phyloP scores from a whole-genome alignment of 2,329 filamentous ascomycete species.

The Laburnicola sp. region DNA sequence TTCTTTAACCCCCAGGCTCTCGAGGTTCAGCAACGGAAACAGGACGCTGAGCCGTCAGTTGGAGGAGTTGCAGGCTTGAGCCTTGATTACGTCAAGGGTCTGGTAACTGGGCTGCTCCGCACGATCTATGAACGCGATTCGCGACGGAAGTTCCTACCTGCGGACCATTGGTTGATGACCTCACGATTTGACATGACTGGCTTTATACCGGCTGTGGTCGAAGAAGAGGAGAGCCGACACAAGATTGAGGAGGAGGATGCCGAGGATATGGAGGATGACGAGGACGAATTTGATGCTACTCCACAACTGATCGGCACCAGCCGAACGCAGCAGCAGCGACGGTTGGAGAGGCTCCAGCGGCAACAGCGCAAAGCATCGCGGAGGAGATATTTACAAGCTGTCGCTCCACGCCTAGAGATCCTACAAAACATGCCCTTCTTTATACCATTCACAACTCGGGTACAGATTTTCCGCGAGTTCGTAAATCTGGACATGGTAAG shows the following conservation, averaged over 20 bases:
- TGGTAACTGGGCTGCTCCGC: conserved; percentile 77
- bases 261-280: conserved; percentile 54
- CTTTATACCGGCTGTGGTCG: conserved; percentile 83
- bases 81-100: conserved; percentile 74
- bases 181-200: conserved; percentile 82
- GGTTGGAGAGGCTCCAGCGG: conserved; percentile 64
- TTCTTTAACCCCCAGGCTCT: conserved; percentile 35
- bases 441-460: conserved; percentile 87
- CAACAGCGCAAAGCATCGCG: conserved; percentile 69
- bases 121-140: conserved; percentile 95
- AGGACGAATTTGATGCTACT: conserved; percentile 44
- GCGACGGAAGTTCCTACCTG: conserved; percentile 77
- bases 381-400: conserved; percentile 72
- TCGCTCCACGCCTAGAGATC: conserved; percentile 86
- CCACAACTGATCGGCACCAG: conserved; percentile 57
- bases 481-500: conserved; percentile 74
- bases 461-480: conserved; percentile 91
- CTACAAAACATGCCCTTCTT: conserved; percentile 96
- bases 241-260: conserved; percentile 67
- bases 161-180: conserved; percentile 94
- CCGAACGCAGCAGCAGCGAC: conserved; percentile 64
- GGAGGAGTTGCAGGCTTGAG: conserved; percentile 71
- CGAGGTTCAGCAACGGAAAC: conserved; percentile 32
- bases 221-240: conserved; percentile 79
- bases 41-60: conserved; percentile 50